A percentile compares a stretch with the other conserved stretches of the same genome.
phyloP scores from a whole-genome alignment of 768 basidiomycete genomes.

The Auricularia heimuer region DNA sequence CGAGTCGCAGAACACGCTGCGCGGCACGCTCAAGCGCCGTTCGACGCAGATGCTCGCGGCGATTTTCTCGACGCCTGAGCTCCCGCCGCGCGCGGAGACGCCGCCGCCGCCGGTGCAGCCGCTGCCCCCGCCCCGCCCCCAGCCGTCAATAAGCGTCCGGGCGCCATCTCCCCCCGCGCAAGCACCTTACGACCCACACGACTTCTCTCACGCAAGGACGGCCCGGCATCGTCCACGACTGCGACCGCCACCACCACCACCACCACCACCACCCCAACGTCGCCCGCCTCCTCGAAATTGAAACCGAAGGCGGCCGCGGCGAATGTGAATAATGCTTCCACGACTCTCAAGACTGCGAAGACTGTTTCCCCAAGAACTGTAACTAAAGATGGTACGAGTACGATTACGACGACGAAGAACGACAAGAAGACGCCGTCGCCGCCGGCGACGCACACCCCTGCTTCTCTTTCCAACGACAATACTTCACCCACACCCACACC shows the following conservation, averaged over 20 bases:
- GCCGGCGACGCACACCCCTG: neutral
- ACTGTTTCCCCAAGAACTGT: neutral
- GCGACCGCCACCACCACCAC: too few species aligned
- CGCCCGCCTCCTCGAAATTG: too few species aligned
- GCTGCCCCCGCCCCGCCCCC: neutral
- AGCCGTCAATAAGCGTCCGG: neutral
- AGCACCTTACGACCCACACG: neutral
- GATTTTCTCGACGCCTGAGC: neutral
- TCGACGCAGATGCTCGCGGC: neutral
- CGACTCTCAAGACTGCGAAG: neutral
- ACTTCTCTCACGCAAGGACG: neutral
- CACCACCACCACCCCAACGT: too few species aligned
- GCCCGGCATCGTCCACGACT: neutral
- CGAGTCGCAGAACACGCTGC: neutral
- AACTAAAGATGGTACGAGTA: neutral
- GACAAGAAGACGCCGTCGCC: neutral
- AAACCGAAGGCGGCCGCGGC: too few species aligned
- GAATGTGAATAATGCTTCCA: neutral
- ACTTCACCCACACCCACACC: neutral
- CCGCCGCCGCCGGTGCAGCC: neutral
- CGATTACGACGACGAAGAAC: neutral
- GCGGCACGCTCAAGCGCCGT: neutral
- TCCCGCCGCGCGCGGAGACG: neutral
- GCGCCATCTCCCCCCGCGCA: neutral
- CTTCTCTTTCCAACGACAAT: neutral